phyloP scores from a whole-genome alignment of 140 eudicot genomes.

The Oenanthe javanica region DNA sequence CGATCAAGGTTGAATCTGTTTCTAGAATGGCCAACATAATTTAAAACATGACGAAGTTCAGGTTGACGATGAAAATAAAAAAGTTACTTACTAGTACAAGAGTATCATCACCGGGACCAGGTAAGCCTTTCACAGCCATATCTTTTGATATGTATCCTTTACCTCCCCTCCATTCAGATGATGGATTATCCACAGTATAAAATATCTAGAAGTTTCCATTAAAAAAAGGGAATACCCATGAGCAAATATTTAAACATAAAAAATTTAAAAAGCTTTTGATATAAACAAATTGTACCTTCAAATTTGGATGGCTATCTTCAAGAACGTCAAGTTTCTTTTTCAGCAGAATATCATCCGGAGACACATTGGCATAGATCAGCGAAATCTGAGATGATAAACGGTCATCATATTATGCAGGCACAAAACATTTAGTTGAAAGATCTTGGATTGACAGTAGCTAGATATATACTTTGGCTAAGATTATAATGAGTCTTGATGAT shows the following conservation, averaged over 20 bases:
- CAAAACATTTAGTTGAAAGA: not conserved
- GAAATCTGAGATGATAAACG: conserved; percentile 50
- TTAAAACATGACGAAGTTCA: not conserved
- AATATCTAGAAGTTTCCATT: conserved; percentile 40
- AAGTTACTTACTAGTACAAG: conserved; percentile 62
- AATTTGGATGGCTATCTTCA: conserved; percentile 82
- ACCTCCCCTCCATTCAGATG: conserved; percentile 86
- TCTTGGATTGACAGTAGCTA: not conserved
- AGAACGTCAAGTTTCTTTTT: conserved; percentile 91
- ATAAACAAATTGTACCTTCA: conserved; percentile 47
- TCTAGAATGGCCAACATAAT: not conserved
- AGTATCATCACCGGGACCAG: conserved; percentile 76
- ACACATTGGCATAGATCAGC: conserved; percentile 75
- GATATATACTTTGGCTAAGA: not conserved
- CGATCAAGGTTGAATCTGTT: not conserved
- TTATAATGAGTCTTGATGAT: not conserved
- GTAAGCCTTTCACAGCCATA: conserved; percentile 88
- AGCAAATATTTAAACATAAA: not conserved
- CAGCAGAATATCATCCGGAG: conserved; percentile 91
- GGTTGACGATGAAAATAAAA: not conserved
- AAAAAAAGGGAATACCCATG: not conserved
- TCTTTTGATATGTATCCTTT: conserved; percentile 81
- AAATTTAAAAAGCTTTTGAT: no score
- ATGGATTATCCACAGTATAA: conserved; percentile 89
- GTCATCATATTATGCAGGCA: conserved; percentile 4